Percentiles rank a stretch among this genome's conserved stretches.
Evolutionary conservation across 1,284 basidiomycete species (phyloP).

Genomic region (Volvariella volvacea): DNA sequence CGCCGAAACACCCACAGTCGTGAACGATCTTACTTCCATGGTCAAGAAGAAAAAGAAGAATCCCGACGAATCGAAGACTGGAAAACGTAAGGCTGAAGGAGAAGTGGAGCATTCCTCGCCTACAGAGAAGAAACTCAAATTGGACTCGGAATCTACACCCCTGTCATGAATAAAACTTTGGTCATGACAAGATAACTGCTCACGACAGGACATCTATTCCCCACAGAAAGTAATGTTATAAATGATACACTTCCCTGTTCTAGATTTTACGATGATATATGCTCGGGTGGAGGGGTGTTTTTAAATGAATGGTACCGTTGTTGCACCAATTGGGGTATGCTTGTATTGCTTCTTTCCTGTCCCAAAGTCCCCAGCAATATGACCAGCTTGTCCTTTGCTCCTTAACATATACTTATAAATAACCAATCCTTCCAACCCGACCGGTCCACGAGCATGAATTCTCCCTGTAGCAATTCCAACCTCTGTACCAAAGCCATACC

Average conservation of each 20-base stretch:
- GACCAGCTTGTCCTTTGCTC: constrained; percentile 67
- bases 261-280: not conserved
- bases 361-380: constrained; percentile 79
- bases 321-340: constrained; percentile 52
- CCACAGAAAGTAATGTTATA: constrained; percentile 6
- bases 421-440: constrained; percentile 91
- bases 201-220: constrained; percentile 10
- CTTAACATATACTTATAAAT: constrained; percentile 92
- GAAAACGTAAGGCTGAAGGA: constrained; percentile 68
- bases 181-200: no score
- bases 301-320: constrained; percentile 41
- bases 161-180: constrained; percentile 10
- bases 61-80: constrained; percentile 27
- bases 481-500: constrained; percentile 97
- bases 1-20: constrained; percentile 23
- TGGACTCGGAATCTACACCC: constrained; percentile 29
- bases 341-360: constrained; percentile 72
- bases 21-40: constrained; percentile 79
- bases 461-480: constrained; percentile 96
- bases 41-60: constrained; percentile 83
- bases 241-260: constrained; percentile 4
- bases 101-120: constrained; percentile 35
- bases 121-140: constrained; percentile 60
- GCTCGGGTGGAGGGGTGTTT: not conserved
- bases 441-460: constrained; percentile 95